Evolutionary conservation across 768 basidiomycete genomes (phyloP), one percentile per base, ranked within the genome.

Genomic region (Phylloporus sp.): DNA sequence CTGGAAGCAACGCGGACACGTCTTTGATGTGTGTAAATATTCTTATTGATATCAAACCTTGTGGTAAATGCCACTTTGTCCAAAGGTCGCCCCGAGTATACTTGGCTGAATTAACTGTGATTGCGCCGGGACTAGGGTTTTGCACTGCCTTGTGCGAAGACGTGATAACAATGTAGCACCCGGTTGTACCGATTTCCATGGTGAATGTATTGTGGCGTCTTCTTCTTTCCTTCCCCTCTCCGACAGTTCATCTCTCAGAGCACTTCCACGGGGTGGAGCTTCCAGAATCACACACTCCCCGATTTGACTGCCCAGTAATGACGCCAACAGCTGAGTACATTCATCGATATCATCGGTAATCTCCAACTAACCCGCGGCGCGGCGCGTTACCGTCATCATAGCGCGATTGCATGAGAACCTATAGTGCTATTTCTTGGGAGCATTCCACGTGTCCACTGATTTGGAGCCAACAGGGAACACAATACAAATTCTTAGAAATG

Each of bases 21-120:
- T 42, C 36, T 38, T 38, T 45, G 38, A 52, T 47, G 50, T 42
- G 44, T 58, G 54, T 60, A 60, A 47, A 38, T 47, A 44, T 41
- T 28, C 15, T 39, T 37, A 44, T 32, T 52, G 40, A 42, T 48
- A 41, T 51, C 46, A 51, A 64, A 52, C 59, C 44, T 50, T 56
- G 17, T 35, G 33, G 28, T 49, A 29, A 33, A 46, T 50, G 26
- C 34, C 44, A 44, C 36, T 39, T 39, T 50, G 42, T 27, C 22
- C 28, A 35, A 32, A 39, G 17, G 42, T 44, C 50, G 42, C 40
- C 40, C 17, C 46, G 34, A 38, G 52, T 41, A 38, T 29, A 46
- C 49, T 4, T 37, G 37, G 36, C 27, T 45, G 34, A 47, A 39
- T 34, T 37, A 7, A 29, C 42, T 35, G 34, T 44, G 32, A 45